Percentiles rank a stretch among this genome's conserved stretches.
Evolutionary conservation across 2,329 filamentous ascomycete genomes (phyloP).

Genomic region (Pestalotiopsis sp.): DNA sequence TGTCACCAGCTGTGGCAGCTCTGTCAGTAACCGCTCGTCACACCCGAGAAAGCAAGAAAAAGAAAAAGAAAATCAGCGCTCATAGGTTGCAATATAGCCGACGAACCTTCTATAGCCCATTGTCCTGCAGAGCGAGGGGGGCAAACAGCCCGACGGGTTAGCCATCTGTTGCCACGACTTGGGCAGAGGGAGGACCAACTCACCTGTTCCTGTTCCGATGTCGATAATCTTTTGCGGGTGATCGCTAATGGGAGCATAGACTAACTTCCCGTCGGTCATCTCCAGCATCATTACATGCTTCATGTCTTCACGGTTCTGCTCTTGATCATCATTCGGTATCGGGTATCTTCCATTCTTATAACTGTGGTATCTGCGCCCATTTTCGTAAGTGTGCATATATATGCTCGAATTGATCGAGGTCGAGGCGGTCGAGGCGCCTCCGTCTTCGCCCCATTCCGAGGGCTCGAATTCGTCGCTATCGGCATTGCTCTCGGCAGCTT

Average conservation of each 20-base stretch:
- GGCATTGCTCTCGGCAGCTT: slow-evolving; percentile 11
- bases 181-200: slow-evolving; percentile 2
- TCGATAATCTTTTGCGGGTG: slow-evolving; percentile 39
- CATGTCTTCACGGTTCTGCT: slow-evolving; percentile 43
- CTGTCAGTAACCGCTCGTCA: slow-evolving; percentile 11
- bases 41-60: neutral
- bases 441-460: slow-evolving; percentile 20
- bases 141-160: neutral
- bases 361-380: slow-evolving; percentile 43
- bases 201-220: slow-evolving; percentile 50
- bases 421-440: slow-evolving; percentile 18
- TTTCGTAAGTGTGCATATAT: slow-evolving; percentile 44
- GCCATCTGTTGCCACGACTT: neutral
- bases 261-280: slow-evolving; percentile 36
- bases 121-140: neutral
- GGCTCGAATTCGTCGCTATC: slow-evolving; percentile 22
- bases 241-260: slow-evolving; percentile 42
- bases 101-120: slow-evolving; percentile 28
- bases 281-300: slow-evolving; percentile 32
- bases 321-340: slow-evolving; percentile 45
- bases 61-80: slow-evolving; percentile 26
- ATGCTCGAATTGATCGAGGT: slow-evolving; percentile 37
- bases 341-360: slow-evolving; percentile 41
- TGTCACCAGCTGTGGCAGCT: slow-evolving; percentile 14
- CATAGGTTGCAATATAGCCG: slow-evolving; percentile 41